These are phyloP conservation scores for Hepatocystis sp. DNA, from an alignment of 169 alveolate species.

Conservation along the genomic window DNA sequence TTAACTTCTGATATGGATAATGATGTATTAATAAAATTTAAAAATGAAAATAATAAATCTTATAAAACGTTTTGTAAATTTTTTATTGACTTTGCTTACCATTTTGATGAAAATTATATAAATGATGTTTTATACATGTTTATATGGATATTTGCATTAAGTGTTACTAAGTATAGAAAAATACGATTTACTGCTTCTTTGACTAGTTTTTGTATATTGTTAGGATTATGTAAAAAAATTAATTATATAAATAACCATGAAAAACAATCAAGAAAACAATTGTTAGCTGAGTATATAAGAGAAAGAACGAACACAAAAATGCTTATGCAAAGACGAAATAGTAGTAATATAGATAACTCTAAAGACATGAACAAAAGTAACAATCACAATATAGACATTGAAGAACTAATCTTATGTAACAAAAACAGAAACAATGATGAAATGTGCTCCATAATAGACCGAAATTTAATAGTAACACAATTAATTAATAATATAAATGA, in stretches of 20 bases:
- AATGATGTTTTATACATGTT: conserved; percentile 65
- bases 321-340: background rate
- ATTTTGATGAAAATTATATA: conserved; percentile 72
- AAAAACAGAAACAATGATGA: conserved; percentile 9
- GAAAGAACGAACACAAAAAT: conserved; percentile 55
- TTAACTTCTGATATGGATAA: conserved; percentile 25
- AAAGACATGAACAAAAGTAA: background rate
- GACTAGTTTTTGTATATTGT: conserved; percentile 52
- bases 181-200: conserved; percentile 64
- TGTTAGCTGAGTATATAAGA: conserved; percentile 49
- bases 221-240: conserved; percentile 72
- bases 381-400: conserved; percentile 26
- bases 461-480: conserved; percentile 70
- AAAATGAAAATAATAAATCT: conserved; percentile 69
- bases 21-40: conserved; percentile 63
- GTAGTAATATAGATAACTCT: background rate
- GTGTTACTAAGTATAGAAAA: conserved; percentile 72
- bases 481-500: conserved; percentile 57
- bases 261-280: conserved; percentile 59
- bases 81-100: conserved; percentile 64
- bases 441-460: conserved; percentile 19
- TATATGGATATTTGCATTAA: conserved; percentile 70
- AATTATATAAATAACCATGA: conserved; percentile 70
- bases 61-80: conserved; percentile 54
- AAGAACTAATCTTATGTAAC: conserved; percentile 37